Conservation (phyloP, 495 filamentous ascomycete genomes). For the Geoglossum glabrum region DNA sequence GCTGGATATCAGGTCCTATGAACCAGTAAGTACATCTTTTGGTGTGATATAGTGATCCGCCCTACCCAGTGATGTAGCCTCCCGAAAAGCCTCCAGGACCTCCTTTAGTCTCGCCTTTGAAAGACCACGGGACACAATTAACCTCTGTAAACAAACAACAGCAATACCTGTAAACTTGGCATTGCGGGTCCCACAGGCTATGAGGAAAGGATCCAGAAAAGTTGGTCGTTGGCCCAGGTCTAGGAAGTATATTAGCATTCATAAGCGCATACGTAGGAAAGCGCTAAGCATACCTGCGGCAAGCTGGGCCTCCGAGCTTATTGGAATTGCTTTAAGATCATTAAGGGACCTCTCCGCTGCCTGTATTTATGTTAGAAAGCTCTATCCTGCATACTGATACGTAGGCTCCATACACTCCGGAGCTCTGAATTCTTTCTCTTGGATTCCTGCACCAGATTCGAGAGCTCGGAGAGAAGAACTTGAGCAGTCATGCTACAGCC, state of each 20-base stretch:
- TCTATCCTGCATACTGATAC: not conserved
- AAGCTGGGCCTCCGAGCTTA: slow-evolving; percentile 63
- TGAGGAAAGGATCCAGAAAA: slow-evolving; percentile 80
- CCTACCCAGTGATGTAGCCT: slow-evolving; percentile 48
- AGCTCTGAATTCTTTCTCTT: slow-evolving; percentile 83
- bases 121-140: slow-evolving; percentile 61
- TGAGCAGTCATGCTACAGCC: slow-evolving; percentile 59
- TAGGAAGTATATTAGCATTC: slow-evolving; percentile 17
- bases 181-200: slow-evolving; percentile 79
- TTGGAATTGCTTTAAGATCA: slow-evolving; percentile 63
- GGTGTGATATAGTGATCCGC: not conserved
- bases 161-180: slow-evolving; percentile 72
- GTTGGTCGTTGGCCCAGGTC: slow-evolving; percentile 64
- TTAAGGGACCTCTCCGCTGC: slow-evolving; percentile 86
- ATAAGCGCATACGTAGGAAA: slow-evolving; percentile 15
- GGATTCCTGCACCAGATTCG: slow-evolving; percentile 84
- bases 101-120: slow-evolving; percentile 56
- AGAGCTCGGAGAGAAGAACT: slow-evolving; percentile 72
- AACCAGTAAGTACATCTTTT: slow-evolving; percentile 4
- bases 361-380: slow-evolving; percentile 21
- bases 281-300: slow-evolving; percentile 48
- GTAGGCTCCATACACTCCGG: slow-evolving; percentile 40
- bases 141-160: slow-evolving; percentile 68
- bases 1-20: slow-evolving; percentile 68
- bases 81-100: slow-evolving; percentile 67